Conservation (phyloP, 768 basidiomycete species). For the Phlebiopsis gigantea region DNA sequence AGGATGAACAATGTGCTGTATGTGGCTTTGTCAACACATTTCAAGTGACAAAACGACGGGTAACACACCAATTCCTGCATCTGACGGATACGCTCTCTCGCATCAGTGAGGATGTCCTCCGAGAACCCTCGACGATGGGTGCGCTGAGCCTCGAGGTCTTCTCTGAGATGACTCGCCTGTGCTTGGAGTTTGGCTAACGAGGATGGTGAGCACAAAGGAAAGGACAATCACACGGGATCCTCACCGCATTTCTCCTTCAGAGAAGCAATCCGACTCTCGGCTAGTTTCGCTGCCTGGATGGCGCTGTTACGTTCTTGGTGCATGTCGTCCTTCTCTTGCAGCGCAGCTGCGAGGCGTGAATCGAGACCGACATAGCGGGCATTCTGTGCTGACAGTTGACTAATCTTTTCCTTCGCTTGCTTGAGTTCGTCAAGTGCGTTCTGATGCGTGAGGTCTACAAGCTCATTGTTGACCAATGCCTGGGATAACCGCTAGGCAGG, state of each 20-base stretch:
- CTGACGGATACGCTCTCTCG: conserved; percentile 55
- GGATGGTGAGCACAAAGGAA: not conserved
- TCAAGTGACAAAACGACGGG: not conserved
- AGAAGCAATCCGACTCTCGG: conserved; percentile 60
- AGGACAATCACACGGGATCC: conserved; percentile 4
- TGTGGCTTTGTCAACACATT: not conserved
- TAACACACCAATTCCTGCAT: conserved; percentile 51
- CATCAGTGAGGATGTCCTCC: conserved; percentile 61
- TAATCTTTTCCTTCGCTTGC: conserved; percentile 61
- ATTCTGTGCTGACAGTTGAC: conserved; percentile 62
- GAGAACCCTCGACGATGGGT: conserved; percentile 58
- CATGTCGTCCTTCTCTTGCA: conserved; percentile 78
- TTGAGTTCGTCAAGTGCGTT: conserved; percentile 69
- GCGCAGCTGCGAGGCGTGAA: conserved; percentile 51
- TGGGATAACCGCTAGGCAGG: conserved; percentile 62
- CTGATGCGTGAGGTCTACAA: conserved; percentile 75
- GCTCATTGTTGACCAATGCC: conserved; percentile 75
- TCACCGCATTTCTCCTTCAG: conserved; percentile 65
- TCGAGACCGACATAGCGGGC: conserved; percentile 72
- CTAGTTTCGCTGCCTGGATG: conserved; percentile 55
- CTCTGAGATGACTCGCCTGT: conserved; percentile 61
- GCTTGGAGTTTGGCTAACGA: conserved; percentile 59
- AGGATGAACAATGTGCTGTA: conserved; percentile 37
- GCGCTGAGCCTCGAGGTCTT: conserved; percentile 57
- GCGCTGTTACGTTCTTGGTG: conserved; percentile 78